Evolutionary conservation across 1,284 basidiomycete species (phyloP).

Genomic region (Caloboletus inedulis): DNA sequence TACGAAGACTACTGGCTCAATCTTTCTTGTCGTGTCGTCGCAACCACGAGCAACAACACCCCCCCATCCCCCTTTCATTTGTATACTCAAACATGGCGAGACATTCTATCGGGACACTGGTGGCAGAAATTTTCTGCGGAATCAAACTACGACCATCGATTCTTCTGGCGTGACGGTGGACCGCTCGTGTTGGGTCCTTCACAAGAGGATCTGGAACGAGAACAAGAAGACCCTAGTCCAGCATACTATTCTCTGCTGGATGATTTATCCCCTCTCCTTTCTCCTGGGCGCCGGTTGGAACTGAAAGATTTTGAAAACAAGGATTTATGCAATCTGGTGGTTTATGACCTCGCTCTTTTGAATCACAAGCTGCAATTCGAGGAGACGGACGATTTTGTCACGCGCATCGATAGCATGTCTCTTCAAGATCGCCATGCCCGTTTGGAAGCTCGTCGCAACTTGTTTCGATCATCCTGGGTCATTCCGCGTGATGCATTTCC

Average conservation of each 20-base stretch:
- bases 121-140: too few relatives aligned
- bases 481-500: conserved; percentile 1
- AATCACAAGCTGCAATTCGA: conserved; percentile 6
- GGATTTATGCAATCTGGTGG: background rate
- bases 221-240: background rate
- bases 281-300: background rate
- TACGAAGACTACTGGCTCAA: background rate
- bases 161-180: conserved; percentile 3
- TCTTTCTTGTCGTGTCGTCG: background rate
- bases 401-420: background rate
- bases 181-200: background rate
- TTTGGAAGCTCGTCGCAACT: background rate
- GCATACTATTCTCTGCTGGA: background rate
- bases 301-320: conserved; percentile 5
- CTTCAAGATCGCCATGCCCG: background rate
- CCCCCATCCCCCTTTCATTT: conserved; percentile 3
- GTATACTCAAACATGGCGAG: conserved; percentile 1
- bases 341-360: conserved; percentile 1
- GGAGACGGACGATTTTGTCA: conserved; percentile 2
- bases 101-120: conserved; percentile 1
- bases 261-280: background rate
- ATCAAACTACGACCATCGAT: background rate
- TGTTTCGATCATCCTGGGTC: conserved; percentile 9
- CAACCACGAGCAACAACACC: background rate
- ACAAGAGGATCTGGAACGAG: background rate